Base-by-base conservation (phyloP, 2,329 filamentous ascomycete species). In the Raffaelea deltoideospora region DNA sequence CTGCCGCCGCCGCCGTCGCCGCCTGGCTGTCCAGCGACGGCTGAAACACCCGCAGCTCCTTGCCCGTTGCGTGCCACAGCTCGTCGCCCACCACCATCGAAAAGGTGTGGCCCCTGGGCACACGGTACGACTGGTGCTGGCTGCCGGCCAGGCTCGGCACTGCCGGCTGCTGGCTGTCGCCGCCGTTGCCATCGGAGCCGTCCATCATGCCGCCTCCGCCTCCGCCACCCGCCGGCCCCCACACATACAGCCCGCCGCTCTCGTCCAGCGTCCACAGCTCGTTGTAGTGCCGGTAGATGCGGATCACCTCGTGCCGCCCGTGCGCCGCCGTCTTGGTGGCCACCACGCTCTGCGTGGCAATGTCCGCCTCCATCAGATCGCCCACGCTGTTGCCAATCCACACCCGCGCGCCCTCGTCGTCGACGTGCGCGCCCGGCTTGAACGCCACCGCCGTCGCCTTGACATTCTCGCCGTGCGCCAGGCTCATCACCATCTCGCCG, bases 221-320 rank as follows among this genome's bases (percentile, higher is more conserved):
- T 1, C 80, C 78, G 6, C 72, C 72, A 32, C 58, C 58, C 48
- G 86, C 82, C 4, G 87, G 78, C 2, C 74, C 76, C 90, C 90
- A 98, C 5, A 96, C 72, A 45, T 85, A 76, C 13, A 98, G 61
- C 32, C 80, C 82, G 10, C 90, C 90, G 33, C 80, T 76, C 44
- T 95, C 87, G 52, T 96, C 90, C 33, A 98, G 56, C 0, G 87
- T 87, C 90, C 90, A 98, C 53, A 98, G 72, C 50, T 95, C 83
- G 46, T 85, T 84, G 43, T 75, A 79, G 54, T 92, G 80, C 28
- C 90, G 76, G 51, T 84, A 80, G 30, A 98, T 93, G 48, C 77
- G 84, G 44, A 83, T 72, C 35, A 98, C 71, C 47, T 93, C 83
- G 42, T 76, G 69, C 30, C 83, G 75, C 8, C 76, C 74, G 49